These are phyloP conservation scores for Hygrophoropsis aurantiaca DNA, from an alignment of 768 basidiomycete species.

Conservation along the genomic window DNA sequence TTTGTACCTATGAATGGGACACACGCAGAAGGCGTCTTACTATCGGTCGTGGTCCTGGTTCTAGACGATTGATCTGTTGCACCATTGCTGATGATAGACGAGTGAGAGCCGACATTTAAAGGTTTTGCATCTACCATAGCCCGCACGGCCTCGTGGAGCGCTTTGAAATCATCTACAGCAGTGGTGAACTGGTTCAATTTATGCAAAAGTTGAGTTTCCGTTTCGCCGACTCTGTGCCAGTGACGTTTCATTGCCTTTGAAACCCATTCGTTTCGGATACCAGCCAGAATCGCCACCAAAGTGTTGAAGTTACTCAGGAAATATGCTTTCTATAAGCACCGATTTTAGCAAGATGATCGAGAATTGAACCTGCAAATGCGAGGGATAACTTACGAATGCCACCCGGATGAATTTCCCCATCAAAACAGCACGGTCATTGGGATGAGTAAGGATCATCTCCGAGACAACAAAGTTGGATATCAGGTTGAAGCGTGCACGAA, in stretches of 20 bases:
- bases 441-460: constrained; percentile 77
- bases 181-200: constrained; percentile 70
- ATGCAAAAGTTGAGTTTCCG: constrained; percentile 71
- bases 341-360: neutral
- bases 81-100: constrained; percentile 50
- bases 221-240: constrained; percentile 65
- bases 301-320: constrained; percentile 74
- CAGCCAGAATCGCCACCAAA: constrained; percentile 76
- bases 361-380: neutral
- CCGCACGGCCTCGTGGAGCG: constrained; percentile 65
- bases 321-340: constrained; percentile 71
- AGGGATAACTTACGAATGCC: constrained; percentile 64
- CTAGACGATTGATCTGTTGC: constrained; percentile 40
- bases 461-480: constrained; percentile 78
- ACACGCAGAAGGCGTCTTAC: constrained; percentile 54
- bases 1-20: constrained; percentile 80
- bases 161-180: constrained; percentile 67
- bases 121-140: constrained; percentile 68
- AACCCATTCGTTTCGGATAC: constrained; percentile 70
- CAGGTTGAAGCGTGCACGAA: constrained; percentile 82
- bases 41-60: constrained; percentile 37
- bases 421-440: constrained; percentile 60
- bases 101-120: constrained; percentile 49
- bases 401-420: constrained; percentile 82
- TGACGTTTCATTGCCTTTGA: constrained; percentile 62